Base-by-base conservation (phyloP, 768 basidiomycete genomes). In the Lentinula edodes region DNA sequence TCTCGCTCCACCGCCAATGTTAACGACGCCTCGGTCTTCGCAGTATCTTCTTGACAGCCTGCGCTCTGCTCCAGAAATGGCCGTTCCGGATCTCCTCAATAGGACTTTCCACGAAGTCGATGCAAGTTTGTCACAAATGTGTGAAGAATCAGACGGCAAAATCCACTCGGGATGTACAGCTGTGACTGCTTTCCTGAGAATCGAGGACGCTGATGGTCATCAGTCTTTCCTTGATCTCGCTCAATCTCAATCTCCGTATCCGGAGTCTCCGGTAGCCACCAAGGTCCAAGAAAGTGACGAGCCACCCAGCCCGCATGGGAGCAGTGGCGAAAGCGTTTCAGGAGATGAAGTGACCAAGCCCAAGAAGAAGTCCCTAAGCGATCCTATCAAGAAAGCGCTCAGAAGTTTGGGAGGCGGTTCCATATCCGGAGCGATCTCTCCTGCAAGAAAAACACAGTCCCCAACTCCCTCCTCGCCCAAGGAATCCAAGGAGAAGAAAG, bases 131-230 rank as follows among this genome's bases (percentile, higher is more conserved):
- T 95, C 93, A 16, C 83, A 80, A 52, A 86, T 98, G 68, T 88
- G 94, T 59, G 90, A 91, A 68, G 86, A 90, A 65, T 90, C 90
- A 6, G 89, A 91, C 43, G 93, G 93, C 66, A 94, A 92, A 73
- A 95, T 96, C 53, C 93, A 96, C 68, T 95, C 93, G 6, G 97
- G 97, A 1, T 98, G 96, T 70, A 99, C 97, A 4, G 97, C 93
- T 5, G 97, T 97, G 39, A 95, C 92, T 32, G 94, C 94, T 2
- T 96, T 98, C 74, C 82, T 99, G 57, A 90, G 97, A 13, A 75
- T 98, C 62, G 97, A 99, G 74, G 93, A 94, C 66, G 78, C 76
- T 1, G 77, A 87, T 15, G 91, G 91, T 38, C 76, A 77, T 34
- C 92, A 94, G 69, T 76, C 88, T 7, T 93, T 92, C 70, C 67